These are phyloP conservation scores for Globisporangium spiculum DNA, from an alignment of 352 stramenopile genomes.

Conservation along the genomic window DNA sequence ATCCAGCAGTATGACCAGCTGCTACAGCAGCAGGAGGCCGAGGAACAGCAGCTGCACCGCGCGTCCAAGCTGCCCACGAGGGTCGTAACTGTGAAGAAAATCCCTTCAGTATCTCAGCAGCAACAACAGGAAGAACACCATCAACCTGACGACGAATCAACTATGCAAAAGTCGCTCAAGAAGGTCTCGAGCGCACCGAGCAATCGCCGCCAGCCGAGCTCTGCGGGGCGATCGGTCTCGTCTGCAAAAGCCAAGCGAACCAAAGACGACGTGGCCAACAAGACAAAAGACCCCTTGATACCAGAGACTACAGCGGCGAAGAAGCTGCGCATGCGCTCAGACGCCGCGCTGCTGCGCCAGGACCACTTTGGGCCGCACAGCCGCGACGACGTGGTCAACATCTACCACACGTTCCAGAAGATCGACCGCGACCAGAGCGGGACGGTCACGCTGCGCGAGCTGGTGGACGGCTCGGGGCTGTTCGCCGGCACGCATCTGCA, in stretches of 20 bases:
- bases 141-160: background rate
- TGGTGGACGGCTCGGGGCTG: constrained; percentile 54
- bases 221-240: constrained; percentile 4
- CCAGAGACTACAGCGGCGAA: constrained; percentile 26
- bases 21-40: constrained; percentile 27
- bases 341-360: constrained; percentile 58
- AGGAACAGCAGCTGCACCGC: constrained; percentile 29
- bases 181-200: constrained; percentile 14
- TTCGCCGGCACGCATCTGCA: constrained; percentile 63
- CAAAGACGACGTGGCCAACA: background rate
- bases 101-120: background rate
- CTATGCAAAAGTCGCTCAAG: constrained; percentile 4
- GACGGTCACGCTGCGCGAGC: constrained; percentile 56
- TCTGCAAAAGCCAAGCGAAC: constrained; percentile 9
- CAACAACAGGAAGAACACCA: background rate
- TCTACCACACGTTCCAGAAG: constrained; percentile 72
- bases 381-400: constrained; percentile 64
- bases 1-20: constrained; percentile 50
- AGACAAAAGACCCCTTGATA: background rate
- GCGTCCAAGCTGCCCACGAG: constrained; percentile 20
- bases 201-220: background rate
- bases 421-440: constrained; percentile 73
- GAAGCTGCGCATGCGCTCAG: constrained; percentile 63
- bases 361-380: constrained; percentile 63
- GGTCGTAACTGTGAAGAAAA: background rate